phyloP scores from a whole-genome alignment of 1,139 yeast species.

The Geotrichum restrictum region DNA sequence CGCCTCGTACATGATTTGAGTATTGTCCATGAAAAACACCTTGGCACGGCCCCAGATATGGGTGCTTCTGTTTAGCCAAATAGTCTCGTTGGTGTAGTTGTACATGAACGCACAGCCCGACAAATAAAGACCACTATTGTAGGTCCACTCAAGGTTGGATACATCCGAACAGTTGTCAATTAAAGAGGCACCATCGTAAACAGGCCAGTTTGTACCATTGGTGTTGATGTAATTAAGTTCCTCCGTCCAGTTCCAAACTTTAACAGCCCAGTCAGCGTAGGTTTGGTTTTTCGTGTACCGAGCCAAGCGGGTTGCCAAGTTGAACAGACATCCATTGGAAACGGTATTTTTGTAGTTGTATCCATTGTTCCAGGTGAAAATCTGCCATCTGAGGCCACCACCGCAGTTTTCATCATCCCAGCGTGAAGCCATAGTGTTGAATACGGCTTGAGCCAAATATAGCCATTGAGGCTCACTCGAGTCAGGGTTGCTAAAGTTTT shows the following conservation, averaged over 20 bases:
- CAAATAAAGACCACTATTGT: conserved; percentile 76
- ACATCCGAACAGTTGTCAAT: conserved; percentile 57
- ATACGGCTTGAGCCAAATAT: conserved; percentile 70
- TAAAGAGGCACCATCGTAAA: conserved; percentile 75
- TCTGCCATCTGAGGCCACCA: conserved; percentile 96
- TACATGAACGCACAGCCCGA: conserved; percentile 81
- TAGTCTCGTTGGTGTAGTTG: conserved; percentile 64
- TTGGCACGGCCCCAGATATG: conserved; percentile 46
- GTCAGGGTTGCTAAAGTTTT: conserved; percentile 65
- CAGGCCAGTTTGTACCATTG: conserved; percentile 40
- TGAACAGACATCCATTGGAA: conserved; percentile 85
- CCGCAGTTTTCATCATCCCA: conserved; percentile 75
- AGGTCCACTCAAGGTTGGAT: conserved; percentile 73
- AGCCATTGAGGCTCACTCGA: conserved; percentile 59
- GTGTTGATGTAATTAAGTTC: conserved; percentile 55
- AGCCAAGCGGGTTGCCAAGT: conserved; percentile 81
- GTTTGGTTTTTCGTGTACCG: conserved; percentile 69
- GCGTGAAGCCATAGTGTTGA: conserved; percentile 82
- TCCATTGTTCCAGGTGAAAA: conserved; percentile 90
- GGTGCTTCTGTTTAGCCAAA: conserved; percentile 58
- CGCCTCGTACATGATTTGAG: conserved; percentile 65
- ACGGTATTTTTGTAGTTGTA: conserved; percentile 89
- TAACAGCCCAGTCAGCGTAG: conserved; percentile 76
- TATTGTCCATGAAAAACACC: conserved; percentile 55
- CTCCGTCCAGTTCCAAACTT: conserved; percentile 77